phyloP scores from a whole-genome alignment of 257 asterid species.

The Asclepias syriaca region DNA sequence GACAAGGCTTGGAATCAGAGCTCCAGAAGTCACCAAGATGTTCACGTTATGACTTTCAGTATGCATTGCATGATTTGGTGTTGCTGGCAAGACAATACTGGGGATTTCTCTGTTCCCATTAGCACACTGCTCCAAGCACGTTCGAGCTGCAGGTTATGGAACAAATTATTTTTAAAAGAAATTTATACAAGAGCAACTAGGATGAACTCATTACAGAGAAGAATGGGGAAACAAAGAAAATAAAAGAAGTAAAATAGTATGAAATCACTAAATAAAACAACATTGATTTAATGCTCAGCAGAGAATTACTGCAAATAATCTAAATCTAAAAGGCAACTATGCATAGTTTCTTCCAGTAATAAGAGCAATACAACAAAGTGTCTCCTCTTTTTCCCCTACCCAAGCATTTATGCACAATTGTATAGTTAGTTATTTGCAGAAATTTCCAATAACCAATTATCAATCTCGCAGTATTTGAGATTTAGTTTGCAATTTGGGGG shows the following conservation, averaged over 20 bases:
- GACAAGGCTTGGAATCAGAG: conserved; percentile 88
- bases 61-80: conserved; percentile 14
- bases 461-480: background rate
- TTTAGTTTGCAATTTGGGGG: background rate
- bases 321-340: background rate
- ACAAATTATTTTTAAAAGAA: background rate
- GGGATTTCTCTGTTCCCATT: conserved; percentile 37
- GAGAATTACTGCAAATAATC: background rate
- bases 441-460: background rate
- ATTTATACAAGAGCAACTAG: background rate
- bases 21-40: conserved; percentile 81
- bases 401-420: background rate
- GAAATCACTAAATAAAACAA: background rate
- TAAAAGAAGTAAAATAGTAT: no score
- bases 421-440: background rate
- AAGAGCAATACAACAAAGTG: background rate
- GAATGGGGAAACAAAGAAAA: no score
- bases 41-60: conserved; percentile 51
- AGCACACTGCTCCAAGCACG: conserved; percentile 82
- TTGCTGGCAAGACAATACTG: conserved; percentile 25
- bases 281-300: background rate
- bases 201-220: no score
- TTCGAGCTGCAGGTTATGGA: conserved; percentile 43
- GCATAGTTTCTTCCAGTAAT: background rate
- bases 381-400: background rate